Conservation (phyloP, 306 rosid genomes). For the Acacia acuminata region DNA sequence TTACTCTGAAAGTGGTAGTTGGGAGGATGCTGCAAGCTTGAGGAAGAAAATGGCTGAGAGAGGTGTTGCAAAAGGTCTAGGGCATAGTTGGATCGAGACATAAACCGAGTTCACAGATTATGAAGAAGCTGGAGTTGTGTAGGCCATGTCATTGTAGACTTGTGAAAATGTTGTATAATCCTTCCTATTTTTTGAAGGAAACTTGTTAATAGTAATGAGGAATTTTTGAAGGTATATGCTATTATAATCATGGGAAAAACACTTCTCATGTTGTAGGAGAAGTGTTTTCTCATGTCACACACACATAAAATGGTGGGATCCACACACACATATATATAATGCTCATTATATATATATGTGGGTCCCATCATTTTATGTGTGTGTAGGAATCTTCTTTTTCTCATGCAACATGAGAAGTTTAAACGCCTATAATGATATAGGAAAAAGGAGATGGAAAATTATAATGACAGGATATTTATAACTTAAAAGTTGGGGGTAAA, state of each 20-base stretch:
- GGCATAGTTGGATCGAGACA: constrained; percentile 53
- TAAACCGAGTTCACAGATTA: constrained; percentile 10
- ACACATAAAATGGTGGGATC: no score
- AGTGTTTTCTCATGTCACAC: no score
- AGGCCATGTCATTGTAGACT: background rate
- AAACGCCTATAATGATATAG: background rate
- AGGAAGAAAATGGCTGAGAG: constrained; percentile 40
- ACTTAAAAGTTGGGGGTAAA: background rate
- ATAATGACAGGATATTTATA: background rate
- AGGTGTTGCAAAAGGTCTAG: constrained; percentile 40
- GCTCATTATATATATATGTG: no score
- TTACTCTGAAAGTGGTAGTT: constrained; percentile 52
- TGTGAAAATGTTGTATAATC: background rate
- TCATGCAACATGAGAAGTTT: no score
- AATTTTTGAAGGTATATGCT: no score
- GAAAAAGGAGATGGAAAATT: background rate
- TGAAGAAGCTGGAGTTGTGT: constrained; percentile 9
- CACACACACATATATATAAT: no score
- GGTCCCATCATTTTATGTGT: no score
- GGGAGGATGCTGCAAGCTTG: constrained; percentile 55
- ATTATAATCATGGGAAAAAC: no score
- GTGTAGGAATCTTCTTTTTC: no score
- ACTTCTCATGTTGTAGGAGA: no score
- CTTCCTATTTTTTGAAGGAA: background rate
- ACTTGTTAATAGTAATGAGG: background rate